Evolutionary conservation across 2,329 filamentous ascomycete genomes (phyloP).

Genomic region (Aspergillus sp.): DNA sequence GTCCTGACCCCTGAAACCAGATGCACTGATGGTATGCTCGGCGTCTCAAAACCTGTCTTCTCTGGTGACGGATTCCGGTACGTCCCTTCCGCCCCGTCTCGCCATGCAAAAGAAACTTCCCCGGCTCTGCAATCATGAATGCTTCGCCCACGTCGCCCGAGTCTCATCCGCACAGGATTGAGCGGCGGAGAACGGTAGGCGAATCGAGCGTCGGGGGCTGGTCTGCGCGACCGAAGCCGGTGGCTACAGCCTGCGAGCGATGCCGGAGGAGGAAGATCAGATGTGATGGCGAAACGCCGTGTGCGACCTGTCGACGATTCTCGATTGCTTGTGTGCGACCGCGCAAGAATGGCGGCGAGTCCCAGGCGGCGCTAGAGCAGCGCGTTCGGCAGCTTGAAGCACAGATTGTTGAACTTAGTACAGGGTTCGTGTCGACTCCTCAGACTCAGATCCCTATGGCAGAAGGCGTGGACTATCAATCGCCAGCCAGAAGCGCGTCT

Average conservation of each 20-base stretch:
- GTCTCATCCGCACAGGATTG: neutral
- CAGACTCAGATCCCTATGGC: neutral
- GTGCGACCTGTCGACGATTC: constrained; percentile 16
- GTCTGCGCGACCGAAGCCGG: constrained; percentile 10
- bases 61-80: neutral
- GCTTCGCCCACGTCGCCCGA: constrained; percentile 5
- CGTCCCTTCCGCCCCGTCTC: neutral
- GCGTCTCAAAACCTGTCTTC: neutral
- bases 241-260: constrained; percentile 13
- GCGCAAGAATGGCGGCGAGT: constrained; percentile 10
- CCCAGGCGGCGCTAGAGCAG: constrained; percentile 9
- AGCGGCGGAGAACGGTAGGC: constrained; percentile 1
- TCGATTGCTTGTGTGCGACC: constrained; percentile 11
- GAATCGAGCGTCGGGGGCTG: neutral
- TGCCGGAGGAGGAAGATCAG: constrained; percentile 17
- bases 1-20: neutral
- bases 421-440: neutral
- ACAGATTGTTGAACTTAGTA: constrained; percentile 11
- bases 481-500: neutral
- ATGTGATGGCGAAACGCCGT: constrained; percentile 17
- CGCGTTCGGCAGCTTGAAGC: constrained; percentile 14
- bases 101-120: constrained; percentile 5
- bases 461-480: neutral
- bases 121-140: constrained; percentile 8
- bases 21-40: neutral